Conservation (phyloP, 345 rosid species). For the Firmiana major region DNA sequence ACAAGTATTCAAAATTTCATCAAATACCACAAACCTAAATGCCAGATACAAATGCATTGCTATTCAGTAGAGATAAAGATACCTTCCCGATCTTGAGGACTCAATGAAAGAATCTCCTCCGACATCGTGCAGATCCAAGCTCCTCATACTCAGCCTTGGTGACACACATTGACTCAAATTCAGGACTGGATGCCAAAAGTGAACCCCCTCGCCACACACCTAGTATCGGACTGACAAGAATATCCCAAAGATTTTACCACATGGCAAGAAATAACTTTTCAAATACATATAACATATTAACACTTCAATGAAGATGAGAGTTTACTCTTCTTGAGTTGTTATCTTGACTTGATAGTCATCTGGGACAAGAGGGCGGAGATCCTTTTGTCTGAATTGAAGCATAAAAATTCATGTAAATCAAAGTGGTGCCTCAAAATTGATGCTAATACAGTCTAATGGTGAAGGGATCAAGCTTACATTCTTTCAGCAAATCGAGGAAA, state of each 20-base stretch:
- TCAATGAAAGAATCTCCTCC: slow-evolving; percentile 73
- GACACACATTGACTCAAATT: slow-evolving; percentile 78
- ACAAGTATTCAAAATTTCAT: neutral
- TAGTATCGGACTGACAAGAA: slow-evolving; percentile 61
- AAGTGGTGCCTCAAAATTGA: slow-evolving; percentile 5
- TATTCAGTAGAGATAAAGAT: neutral
- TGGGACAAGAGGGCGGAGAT: slow-evolving; percentile 96
- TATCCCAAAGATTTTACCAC: slow-evolving; percentile 12
- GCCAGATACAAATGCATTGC: neutral
- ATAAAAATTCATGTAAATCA: neutral
- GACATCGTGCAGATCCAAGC: slow-evolving; percentile 86
- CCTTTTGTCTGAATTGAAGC: slow-evolving; percentile 57
- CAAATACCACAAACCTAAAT: neutral
- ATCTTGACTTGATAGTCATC: slow-evolving; percentile 74
- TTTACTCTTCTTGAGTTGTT: slow-evolving; percentile 81
- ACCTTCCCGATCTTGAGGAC: slow-evolving; percentile 16
- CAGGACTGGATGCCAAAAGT: slow-evolving; percentile 89
- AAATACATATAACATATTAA: slow-evolving; percentile 9
- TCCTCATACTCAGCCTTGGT: slow-evolving; percentile 97
- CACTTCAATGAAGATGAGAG: slow-evolving; percentile 17
- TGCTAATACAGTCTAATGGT: neutral
- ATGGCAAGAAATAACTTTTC: neutral
- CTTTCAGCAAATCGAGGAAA: slow-evolving; percentile 77
- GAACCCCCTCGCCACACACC: slow-evolving; percentile 99
- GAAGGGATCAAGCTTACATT: slow-evolving; percentile 52